Evolutionary conservation across 2,329 filamentous ascomycete species (phyloP), one percentile per base, ranked within the genome.

Genomic region (Diaporthe citri): DNA sequence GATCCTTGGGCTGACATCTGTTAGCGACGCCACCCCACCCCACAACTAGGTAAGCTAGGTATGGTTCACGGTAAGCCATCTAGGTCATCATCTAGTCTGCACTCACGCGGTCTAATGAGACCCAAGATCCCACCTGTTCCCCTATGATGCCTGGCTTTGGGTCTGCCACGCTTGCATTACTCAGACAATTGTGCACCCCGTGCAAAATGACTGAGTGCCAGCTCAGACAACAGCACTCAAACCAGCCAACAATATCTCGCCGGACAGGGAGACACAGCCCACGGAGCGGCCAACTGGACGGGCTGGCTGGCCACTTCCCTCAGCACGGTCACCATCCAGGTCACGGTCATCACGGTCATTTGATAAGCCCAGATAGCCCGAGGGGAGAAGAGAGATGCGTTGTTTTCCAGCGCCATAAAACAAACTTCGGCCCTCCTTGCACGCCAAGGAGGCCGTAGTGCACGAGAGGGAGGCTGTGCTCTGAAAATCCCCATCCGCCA

Each of bases 401-500:
- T 69, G 46, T 69, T 69, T 69, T 69, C 48, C 8, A 39, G 34
- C 41, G 41, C 55, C 41, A 72, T 31, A 62, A 31, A 62, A 48
- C 43, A 41, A 55, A 72, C 43, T 39, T 52, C 56, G 22, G 22
- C 2, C 31, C 43, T 72, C 56, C 56, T 62, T 72, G 56, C 56
- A 25, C 70, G 56, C 57, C 70, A 72, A 57, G 41, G 43, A 60
- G 57, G 20, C 64, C 6, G 46, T 72, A 55, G 70, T 60, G 43
- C 56, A 34, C 28, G 52, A 72, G 25, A 52, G 5, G 34, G 70
- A 62, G 70, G 70, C 70, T 60, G 70, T 72, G 70, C 70, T 72
- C 20, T 43, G 70, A 48, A 62, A 62, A 72, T 72, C 56, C 39
- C 70, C 56, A 72, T 62, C 41, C 41, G 70, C 70, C 70, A 72